Conservation (phyloP, 306 rosid species). For the Lotus japonicus region DNA sequence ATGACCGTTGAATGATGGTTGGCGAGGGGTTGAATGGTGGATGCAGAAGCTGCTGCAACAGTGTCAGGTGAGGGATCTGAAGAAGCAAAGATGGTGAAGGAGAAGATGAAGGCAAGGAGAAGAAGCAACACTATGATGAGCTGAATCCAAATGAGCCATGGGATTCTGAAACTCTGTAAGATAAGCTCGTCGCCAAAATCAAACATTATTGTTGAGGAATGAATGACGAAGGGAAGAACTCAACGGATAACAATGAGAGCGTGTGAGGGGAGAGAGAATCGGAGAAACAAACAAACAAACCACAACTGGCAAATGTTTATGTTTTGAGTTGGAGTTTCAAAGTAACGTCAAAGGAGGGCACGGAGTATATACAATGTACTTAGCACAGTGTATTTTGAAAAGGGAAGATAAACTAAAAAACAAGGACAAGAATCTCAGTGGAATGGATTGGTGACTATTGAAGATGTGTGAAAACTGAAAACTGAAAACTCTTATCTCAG, state of each 20-base stretch:
- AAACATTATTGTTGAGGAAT: slow-evolving; percentile 28
- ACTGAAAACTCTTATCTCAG: too few species aligned
- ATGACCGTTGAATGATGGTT: slow-evolving; percentile 18
- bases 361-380: too few species aligned
- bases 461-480: too few species aligned
- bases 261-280: too few species aligned
- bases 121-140: slow-evolving; percentile 51
- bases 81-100: slow-evolving; percentile 33
- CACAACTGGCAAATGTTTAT: too few species aligned
- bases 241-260: background rate
- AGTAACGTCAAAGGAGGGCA: too few species aligned
- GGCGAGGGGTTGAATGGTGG: slow-evolving; percentile 28
- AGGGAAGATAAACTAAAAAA: too few species aligned
- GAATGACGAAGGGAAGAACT: background rate
- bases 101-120: slow-evolving; percentile 43
- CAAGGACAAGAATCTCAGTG: too few species aligned
- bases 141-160: slow-evolving; percentile 84
- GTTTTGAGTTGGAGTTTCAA: too few species aligned
- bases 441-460: too few species aligned
- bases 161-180: slow-evolving; percentile 36
- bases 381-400: too few species aligned
- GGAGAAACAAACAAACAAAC: too few species aligned
- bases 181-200: slow-evolving; percentile 58
- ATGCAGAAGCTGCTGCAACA: slow-evolving; percentile 6
- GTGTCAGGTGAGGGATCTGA: slow-evolving; percentile 34